Percentiles rank a stretch among this genome's conserved stretches.
Conservation (phyloP, 2,329 filamentous ascomycete species). For the Didymella lethalis region DNA sequence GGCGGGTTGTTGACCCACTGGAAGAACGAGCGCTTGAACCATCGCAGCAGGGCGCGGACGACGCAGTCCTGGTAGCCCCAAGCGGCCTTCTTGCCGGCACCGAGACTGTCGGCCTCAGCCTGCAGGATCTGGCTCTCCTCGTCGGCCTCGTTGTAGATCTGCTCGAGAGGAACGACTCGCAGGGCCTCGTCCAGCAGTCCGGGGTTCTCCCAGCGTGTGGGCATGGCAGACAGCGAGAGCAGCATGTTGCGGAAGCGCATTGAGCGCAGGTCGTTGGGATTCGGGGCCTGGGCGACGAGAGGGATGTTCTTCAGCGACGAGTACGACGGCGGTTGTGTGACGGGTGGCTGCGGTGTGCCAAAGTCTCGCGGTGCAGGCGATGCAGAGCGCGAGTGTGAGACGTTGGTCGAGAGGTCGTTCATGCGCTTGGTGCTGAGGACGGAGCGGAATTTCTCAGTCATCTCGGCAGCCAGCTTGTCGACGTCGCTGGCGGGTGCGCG, state of each 20-base stretch:
- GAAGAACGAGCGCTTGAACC: conserved; percentile 97
- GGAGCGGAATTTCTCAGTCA: conserved; percentile 86
- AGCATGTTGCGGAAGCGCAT: conserved; percentile 72
- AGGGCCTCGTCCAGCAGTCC: conserved; percentile 92
- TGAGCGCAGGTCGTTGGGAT: conserved; percentile 63
- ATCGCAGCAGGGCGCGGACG: conserved; percentile 85
- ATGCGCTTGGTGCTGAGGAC: conserved; percentile 85
- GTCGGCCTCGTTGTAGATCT: conserved; percentile 92
- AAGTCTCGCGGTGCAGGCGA: conserved; percentile 64
- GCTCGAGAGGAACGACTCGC: conserved; percentile 83
- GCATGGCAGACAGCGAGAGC: conserved; percentile 84
- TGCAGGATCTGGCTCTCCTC: conserved; percentile 89
- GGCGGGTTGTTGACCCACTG: conserved; percentile 95
- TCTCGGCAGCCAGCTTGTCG: conserved; percentile 68
- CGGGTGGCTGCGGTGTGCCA: conserved; percentile 50
- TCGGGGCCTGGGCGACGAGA: conserved; percentile 76
- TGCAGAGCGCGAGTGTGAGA: conserved; percentile 65
- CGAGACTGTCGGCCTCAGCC: conserved; percentile 87
- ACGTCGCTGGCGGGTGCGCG: conserved; percentile 41
- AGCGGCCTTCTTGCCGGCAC: conserved; percentile 78
- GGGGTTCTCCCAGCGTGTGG: conserved; percentile 94
- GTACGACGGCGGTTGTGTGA: conserved; percentile 63
- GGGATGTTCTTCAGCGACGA: conserved; percentile 70
- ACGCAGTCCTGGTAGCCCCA: conserved; percentile 99
- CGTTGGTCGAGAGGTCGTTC: conserved; percentile 73